These are phyloP conservation scores for Lachnellula cervina DNA, from an alignment of 2,329 filamentous ascomycete species.

Conservation along the genomic window DNA sequence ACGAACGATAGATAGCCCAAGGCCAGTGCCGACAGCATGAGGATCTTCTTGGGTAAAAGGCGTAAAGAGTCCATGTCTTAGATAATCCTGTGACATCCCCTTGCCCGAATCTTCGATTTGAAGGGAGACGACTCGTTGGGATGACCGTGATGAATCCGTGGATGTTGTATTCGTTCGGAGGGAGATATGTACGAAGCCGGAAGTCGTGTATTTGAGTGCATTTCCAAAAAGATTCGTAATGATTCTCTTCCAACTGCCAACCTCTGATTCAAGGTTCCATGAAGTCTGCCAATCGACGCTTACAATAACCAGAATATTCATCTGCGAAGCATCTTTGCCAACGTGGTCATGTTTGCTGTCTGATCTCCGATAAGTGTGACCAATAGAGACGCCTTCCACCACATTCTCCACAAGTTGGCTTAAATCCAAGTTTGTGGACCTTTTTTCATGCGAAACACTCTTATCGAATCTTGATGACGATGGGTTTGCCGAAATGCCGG, in stretches of 20 bases:
- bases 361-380: conserved; percentile 14
- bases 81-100: conserved; percentile 57
- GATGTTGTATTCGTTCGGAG: conserved; percentile 22
- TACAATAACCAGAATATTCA: conserved; percentile 39
- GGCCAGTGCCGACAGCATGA: conserved; percentile 49
- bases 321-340: neutral
- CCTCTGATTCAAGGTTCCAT: conserved; percentile 50
- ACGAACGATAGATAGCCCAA: conserved; percentile 59
- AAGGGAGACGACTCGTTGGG: conserved; percentile 24
- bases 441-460: neutral
- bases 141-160: neutral
- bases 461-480: neutral
- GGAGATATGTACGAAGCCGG: conserved; percentile 44
- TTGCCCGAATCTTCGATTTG: conserved; percentile 57
- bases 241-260: conserved; percentile 45
- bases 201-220: conserved; percentile 54
- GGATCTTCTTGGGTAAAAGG: conserved; percentile 58
- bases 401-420: conserved; percentile 23
- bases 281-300: conserved; percentile 33
- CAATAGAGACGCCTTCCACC: conserved; percentile 21
- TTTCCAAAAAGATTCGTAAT: conserved; percentile 60
- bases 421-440: conserved; percentile 12
- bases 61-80: conserved; percentile 52
- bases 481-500: conserved; percentile 2
- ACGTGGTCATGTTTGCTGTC: neutral